Base-by-base conservation (phyloP, 2,329 filamentous ascomycete genomes). In the Trichoderma endophyticum region DNA sequence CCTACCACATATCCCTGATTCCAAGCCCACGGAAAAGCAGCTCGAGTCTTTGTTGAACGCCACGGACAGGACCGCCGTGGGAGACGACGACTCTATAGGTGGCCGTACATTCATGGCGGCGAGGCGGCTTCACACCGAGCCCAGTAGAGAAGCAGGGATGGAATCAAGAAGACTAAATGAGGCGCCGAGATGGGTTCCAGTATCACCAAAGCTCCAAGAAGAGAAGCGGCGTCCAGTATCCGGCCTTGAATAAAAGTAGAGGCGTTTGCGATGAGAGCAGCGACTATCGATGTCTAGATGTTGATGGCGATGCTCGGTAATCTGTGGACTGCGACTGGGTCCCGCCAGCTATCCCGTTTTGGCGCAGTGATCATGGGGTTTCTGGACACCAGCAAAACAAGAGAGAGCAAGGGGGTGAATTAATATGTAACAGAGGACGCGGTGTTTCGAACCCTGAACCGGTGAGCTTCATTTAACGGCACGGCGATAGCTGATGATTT, bases 41-140 rank as follows among this genome's bases (percentile, higher is more conserved):
- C 90, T 95, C 75, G 89, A 89, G 80, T 96, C 93, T 77, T 90
- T 87, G 79, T 98, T 98, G 84, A 97, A 97, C 9, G 92, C 90
- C 60, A 92, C 90, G 15, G 93, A 97, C 48, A 98, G 87, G 12
- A 94, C 95, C 73, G 91, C 88, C 5, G 92, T 91, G 69, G 91
- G 89, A 57, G 87, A 87, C 21, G 93, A 90, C 65, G 90, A 89
- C 84, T 97, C 94, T 78, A 98, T 93, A 71, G 93, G 89, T 67
- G 92, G 92, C 72, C 95, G 89, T 57, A 94, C 97, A 81, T 98
- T 96, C 96, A 98, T 99, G 68, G 73, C 74, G 73, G 43, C n/a
- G 62, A 84, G 78, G 65, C 39, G 67, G 56, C 54, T 28, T 65
- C 36, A n/a, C 21, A 26, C 67, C 21, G 18, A 51, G 30, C n/a